Base-by-base conservation (phyloP, 2,329 filamentous ascomycete genomes). In the Hypoxylon sp. region DNA sequence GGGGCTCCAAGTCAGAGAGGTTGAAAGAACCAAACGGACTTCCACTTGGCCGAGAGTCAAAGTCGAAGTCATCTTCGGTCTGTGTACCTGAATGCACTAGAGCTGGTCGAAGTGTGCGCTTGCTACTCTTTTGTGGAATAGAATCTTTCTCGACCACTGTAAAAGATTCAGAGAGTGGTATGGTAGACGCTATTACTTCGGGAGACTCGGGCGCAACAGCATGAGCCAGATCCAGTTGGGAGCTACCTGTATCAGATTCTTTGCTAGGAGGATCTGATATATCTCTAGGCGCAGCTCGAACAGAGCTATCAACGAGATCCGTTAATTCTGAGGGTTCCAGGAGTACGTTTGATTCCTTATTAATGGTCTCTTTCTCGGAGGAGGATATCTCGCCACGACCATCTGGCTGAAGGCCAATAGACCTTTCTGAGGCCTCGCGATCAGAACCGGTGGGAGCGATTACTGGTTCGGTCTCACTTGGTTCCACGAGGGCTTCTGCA, bases 41-140 rank as follows among this genome's bases (percentile, higher is more conserved):
- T 71, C 59, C 51, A 58, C 69, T 37, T 42, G 57, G 33, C 46
- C 35, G 63, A 57, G 64, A 48, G 33, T 22, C 37, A 37, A 66
- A 42, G 30, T 64, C 51, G 37, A 55, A 59, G 3, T 68, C 70
- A 17, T 71, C 73, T 22, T 77, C 76, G 11, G 77, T 79, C 57
- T 79, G 77, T 10, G 76, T 78, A 6, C 75, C 70, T 14, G 75
- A 76, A 61, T 78, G 72, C 22, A 74, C 69, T 30, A 77, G 68
- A 56, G 71, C 54, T 37, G 73, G 71, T 33, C 69, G 67, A 42
- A 64, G 69, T 54, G 58, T 40, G 31, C 69, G 69, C 44, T 64
- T 72, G 33, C 66, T 73, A 56, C 74, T 73, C 56, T 65, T 75
- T 50, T 61, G 51, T 14, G 67, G 70, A 37, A 75, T 66, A n/a